Conservation (phyloP, 306 rosid species). For the Vicia faba region DNA sequence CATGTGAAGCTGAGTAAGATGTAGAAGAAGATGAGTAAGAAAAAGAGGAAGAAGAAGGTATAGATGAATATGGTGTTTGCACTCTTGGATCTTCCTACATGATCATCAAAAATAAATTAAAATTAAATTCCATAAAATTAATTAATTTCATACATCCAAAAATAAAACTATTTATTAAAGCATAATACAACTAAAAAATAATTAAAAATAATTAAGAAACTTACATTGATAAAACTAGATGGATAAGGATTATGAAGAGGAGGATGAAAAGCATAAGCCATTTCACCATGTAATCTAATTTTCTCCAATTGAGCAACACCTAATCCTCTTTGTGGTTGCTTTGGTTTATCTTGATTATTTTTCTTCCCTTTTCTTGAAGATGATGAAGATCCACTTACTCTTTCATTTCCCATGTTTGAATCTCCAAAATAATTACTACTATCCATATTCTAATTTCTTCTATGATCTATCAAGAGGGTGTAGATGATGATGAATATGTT, state of each 20-base stretch:
- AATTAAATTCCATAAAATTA: slow-evolving; percentile 3
- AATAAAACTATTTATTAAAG: not conserved
- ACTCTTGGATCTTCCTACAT: slow-evolving; percentile 73
- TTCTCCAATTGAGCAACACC: slow-evolving; percentile 99
- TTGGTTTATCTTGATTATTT: slow-evolving; percentile 80
- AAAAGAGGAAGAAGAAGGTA: slow-evolving; percentile 73
- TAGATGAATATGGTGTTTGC: slow-evolving; percentile 67
- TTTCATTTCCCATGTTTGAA: slow-evolving; percentile 67
- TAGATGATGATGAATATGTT: slow-evolving; percentile 13
- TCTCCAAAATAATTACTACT: slow-evolving; percentile 85
- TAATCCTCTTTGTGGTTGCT: slow-evolving; percentile 97
- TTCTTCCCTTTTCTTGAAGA: slow-evolving; percentile 81
- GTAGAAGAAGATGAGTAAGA: slow-evolving; percentile 76
- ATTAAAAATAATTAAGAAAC: not conserved
- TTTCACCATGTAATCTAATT: slow-evolving; percentile 93
- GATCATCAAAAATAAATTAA: not conserved
- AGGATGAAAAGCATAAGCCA: slow-evolving; percentile 45
- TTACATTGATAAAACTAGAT: slow-evolving; percentile 62
- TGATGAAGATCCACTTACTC: slow-evolving; percentile 60
- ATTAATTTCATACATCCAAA: not conserved
- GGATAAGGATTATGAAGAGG: slow-evolving; percentile 53
- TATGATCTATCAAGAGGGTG: slow-evolving; percentile 13
- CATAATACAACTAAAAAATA: not conserved
- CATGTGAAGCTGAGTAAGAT: slow-evolving; percentile 68
- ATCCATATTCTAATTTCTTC: slow-evolving; percentile 48